These are phyloP conservation scores for Calonectria hawksworthii DNA, from an alignment of 2,329 filamentous ascomycete species.

Conservation along the genomic window DNA sequence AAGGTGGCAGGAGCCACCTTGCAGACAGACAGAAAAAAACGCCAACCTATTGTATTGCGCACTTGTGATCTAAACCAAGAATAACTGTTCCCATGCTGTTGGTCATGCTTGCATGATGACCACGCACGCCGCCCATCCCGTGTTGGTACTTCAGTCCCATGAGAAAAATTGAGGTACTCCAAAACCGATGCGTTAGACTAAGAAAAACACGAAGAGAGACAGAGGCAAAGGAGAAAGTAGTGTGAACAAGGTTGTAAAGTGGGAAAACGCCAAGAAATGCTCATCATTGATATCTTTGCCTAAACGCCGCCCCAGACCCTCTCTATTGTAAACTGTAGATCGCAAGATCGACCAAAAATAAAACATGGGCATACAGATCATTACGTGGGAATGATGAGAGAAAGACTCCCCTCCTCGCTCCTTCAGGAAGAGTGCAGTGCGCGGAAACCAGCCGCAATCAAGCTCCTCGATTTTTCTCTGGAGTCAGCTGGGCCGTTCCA, in stretches of 20 bases:
- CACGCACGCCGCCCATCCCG: constrained; percentile 26
- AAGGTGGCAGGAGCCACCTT: constrained; percentile 24
- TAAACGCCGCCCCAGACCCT: constrained; percentile 37
- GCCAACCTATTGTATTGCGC: constrained; percentile 42
- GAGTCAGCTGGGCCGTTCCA: constrained; percentile 84
- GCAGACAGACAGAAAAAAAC: constrained; percentile 33
- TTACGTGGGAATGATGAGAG: constrained; percentile 23
- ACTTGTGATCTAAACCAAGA: constrained; percentile 33
- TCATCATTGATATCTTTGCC: constrained; percentile 30
- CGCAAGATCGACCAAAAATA: constrained; percentile 14
- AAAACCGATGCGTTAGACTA: background rate
- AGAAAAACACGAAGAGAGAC: constrained; percentile 18
- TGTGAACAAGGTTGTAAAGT: constrained; percentile 5
- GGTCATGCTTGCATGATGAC: constrained; percentile 35
- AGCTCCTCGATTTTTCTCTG: constrained; percentile 67
- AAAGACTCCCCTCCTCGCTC: constrained; percentile 14
- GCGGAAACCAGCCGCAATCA: constrained; percentile 71
- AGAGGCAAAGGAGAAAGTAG: background rate
- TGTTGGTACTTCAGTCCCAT: constrained; percentile 33
- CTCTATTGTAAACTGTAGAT: constrained; percentile 31
- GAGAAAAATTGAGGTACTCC: constrained; percentile 9
- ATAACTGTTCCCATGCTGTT: constrained; percentile 29
- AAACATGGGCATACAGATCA: constrained; percentile 20
- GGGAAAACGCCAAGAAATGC: constrained; percentile 36
- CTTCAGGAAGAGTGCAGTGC: constrained; percentile 62